Conservation (phyloP, 2,329 filamentous ascomycete species). For the Clarireedia monteithiana region DNA sequence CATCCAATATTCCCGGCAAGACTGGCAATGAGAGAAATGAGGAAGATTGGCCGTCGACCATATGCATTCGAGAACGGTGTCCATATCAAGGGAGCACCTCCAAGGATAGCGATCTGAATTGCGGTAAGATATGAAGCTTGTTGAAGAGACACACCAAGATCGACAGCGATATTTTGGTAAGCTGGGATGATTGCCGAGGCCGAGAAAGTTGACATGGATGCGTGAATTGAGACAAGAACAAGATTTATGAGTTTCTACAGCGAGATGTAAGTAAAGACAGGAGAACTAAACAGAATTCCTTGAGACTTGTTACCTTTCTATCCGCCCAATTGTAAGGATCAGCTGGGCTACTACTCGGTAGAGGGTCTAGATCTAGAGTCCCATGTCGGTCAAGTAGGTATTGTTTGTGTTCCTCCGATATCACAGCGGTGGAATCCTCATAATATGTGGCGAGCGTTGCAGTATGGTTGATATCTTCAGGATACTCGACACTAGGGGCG, state of each 20-base stretch:
- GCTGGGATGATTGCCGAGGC: conserved; percentile 43
- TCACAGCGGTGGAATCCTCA: background rate
- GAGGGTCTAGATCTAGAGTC: conserved; percentile 10
- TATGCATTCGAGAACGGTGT: conserved; percentile 42
- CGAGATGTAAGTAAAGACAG: too few relatives aligned
- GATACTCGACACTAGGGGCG: background rate
- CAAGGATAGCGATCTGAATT: conserved; percentile 43
- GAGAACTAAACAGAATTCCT: too few relatives aligned
- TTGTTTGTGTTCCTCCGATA: conserved; percentile 9
- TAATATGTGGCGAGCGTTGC: conserved; percentile 2
- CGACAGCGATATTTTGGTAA: conserved; percentile 38
- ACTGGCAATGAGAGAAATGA: conserved; percentile 37
- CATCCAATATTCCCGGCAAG: conserved; percentile 43
- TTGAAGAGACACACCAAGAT: conserved; percentile 37
- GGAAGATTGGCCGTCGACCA: conserved; percentile 43
- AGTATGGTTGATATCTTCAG: background rate
- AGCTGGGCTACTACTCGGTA: conserved; percentile 21
- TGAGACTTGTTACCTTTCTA: conserved; percentile 35
- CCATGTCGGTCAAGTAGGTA: conserved; percentile 11
- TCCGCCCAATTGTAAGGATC: conserved; percentile 48
- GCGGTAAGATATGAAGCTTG: conserved; percentile 41
- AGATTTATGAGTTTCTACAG: conserved; percentile 40
- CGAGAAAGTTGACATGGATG: conserved; percentile 44
- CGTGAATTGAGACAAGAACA: conserved; percentile 42
- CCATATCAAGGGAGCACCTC: conserved; percentile 45